Conservation (phyloP, 306 rosid species). For the Crataegus laevigata region DNA sequence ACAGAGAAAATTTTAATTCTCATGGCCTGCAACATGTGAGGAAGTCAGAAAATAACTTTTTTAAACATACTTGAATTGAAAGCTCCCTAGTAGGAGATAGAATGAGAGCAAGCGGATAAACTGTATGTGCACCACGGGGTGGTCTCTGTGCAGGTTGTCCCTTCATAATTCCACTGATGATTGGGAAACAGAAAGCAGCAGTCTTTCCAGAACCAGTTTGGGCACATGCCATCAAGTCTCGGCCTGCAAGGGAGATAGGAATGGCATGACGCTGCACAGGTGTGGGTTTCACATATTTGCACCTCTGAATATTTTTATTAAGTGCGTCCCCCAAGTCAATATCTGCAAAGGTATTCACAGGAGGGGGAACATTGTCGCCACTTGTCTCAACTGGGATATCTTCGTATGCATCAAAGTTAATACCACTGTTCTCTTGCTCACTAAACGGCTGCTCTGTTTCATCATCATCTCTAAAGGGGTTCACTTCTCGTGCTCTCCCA, state of each 20-base stretch:
- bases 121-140: constrained; percentile 66
- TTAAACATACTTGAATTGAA: constrained; percentile 70
- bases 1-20: constrained; percentile 5
- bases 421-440: constrained; percentile 61
- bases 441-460: constrained; percentile 31
- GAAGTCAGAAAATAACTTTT: background rate
- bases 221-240: constrained; percentile 93
- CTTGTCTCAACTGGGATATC: constrained; percentile 86
- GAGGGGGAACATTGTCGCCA: constrained; percentile 64
- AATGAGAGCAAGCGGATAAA: constrained; percentile 78
- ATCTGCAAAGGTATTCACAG: constrained; percentile 82
- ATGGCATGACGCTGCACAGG: constrained; percentile 86
- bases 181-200: constrained; percentile 89
- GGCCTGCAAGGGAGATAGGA: constrained; percentile 69
- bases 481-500: constrained; percentile 63
- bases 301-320: constrained; percentile 61
- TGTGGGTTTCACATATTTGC: constrained; percentile 81
- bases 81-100: constrained; percentile 92
- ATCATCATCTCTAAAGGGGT: constrained; percentile 59
- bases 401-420: constrained; percentile 79
- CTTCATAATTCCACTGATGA: constrained; percentile 78
- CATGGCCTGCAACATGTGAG: constrained; percentile 1
- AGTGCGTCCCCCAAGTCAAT: constrained; percentile 80
- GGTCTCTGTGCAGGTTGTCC: constrained; percentile 62
- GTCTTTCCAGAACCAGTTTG: constrained; percentile 94